A percentile compares a stretch with the other conserved stretches of the same genome.
These are phyloP conservation scores for Lentinula lateritia DNA, from an alignment of 768 basidiomycete species.

Conservation along the genomic window DNA sequence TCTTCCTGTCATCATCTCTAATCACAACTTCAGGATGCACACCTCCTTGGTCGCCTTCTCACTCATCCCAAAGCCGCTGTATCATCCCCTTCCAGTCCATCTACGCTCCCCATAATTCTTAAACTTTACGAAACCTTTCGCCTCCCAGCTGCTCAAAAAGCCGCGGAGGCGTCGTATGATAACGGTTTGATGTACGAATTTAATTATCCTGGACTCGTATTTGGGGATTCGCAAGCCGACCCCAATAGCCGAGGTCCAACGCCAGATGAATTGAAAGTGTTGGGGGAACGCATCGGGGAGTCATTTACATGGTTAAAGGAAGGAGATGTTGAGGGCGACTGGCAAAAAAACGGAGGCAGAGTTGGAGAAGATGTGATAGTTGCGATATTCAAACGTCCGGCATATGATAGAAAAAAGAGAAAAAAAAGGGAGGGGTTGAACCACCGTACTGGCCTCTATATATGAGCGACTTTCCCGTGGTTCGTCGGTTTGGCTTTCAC, in stretches of 20 bases:
- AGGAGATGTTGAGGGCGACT: constrained; percentile 16
- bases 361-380: neutral
- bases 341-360: constrained; percentile 10
- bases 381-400: neutral
- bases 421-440: neutral
- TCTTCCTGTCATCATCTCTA: neutral
- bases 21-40: constrained; percentile 11
- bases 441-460: neutral
- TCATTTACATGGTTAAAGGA: constrained; percentile 16
- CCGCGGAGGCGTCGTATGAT: constrained; percentile 10
- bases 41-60: constrained; percentile 18
- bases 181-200: constrained; percentile 17
- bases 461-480: neutral
- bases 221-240: neutral
- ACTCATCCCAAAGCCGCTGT: constrained; percentile 1
- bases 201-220: constrained; percentile 10
- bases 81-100: neutral
- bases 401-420: too few relatives aligned
- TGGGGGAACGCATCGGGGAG: constrained; percentile 13
- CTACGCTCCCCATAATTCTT: constrained; percentile 11
- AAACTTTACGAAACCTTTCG: constrained; percentile 17
- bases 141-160: constrained; percentile 10
- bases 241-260: neutral
- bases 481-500: neutral
- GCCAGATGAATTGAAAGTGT: neutral